These are phyloP conservation scores for Fusarium tuaranense DNA, from an alignment of 2,329 filamentous ascomycete species.

Conservation along the genomic window DNA sequence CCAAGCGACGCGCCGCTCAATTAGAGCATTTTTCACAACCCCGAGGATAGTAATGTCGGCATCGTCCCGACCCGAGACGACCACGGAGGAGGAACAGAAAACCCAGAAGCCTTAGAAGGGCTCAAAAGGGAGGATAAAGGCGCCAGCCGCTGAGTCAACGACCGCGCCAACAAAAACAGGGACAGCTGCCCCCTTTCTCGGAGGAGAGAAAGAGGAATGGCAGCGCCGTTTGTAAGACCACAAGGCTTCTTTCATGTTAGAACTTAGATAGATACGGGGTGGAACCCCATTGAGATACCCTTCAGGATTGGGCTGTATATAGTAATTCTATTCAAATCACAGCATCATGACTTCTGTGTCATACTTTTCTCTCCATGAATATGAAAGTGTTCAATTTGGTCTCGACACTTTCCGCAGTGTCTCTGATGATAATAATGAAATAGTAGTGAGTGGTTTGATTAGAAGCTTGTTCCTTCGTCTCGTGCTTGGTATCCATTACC, in stretches of 20 bases:
- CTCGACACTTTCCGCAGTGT: not conserved
- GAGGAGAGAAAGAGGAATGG: not conserved
- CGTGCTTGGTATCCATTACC: slow-evolving; percentile 29
- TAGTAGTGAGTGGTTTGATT: not conserved
- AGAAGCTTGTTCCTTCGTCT: slow-evolving; percentile 36
- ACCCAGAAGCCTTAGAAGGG: not conserved
- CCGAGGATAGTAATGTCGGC: slow-evolving; percentile 4
- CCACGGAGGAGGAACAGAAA: slow-evolving; percentile 5
- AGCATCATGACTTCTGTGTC: not conserved
- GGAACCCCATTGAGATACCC: not conserved
- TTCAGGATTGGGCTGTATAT: not conserved
- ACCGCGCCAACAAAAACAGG: not conserved
- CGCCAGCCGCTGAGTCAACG: not conserved
- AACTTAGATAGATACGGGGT: not conserved
- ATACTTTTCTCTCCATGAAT: not conserved
- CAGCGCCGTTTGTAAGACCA: not conserved
- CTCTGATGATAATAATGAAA: not conserved
- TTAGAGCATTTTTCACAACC: slow-evolving; percentile 5
- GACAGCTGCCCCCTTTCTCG: not conserved
- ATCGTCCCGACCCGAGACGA: not conserved
- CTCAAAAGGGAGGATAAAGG: not conserved
- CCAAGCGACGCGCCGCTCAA: slow-evolving; percentile 25
- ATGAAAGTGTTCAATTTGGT: not conserved
- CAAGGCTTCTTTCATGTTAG: not conserved
- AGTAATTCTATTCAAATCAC: not conserved